These are phyloP conservation scores for Lactarius trivialis DNA, from an alignment of 768 basidiomycete genomes.

Conservation along the genomic window DNA sequence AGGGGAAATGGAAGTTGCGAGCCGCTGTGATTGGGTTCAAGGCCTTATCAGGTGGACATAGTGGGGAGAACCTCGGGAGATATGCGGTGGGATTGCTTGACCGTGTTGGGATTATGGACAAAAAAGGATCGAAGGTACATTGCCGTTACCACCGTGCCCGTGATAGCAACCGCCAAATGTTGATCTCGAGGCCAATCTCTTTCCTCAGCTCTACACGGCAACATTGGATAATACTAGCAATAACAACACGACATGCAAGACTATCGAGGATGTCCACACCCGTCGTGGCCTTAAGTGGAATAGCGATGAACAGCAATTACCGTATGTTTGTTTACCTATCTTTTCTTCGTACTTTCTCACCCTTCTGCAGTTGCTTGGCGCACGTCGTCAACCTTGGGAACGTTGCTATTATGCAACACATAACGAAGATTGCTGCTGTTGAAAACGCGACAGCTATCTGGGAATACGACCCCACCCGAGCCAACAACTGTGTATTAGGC, in stretches of 20 bases:
- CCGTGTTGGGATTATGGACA: not conserved
- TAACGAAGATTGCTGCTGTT: not conserved
- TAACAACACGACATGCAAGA: not conserved
- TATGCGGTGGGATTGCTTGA: not conserved
- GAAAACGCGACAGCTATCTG: constrained; percentile 1
- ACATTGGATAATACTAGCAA: not conserved
- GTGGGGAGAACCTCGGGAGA: not conserved
- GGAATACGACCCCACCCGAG: constrained; percentile 2
- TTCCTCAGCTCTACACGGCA: not conserved
- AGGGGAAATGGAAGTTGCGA: not conserved
- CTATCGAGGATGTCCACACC: not conserved
- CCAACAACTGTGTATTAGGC: no score
- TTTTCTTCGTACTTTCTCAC: not conserved
- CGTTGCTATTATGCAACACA: not conserved
- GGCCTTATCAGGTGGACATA: not conserved
- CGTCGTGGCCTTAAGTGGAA: no score
- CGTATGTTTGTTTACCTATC: not conserved
- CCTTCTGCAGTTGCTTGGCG: not conserved
- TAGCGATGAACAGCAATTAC: not conserved
- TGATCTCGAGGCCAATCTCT: no score
- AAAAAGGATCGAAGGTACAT: not conserved
- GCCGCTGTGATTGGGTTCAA: not conserved
- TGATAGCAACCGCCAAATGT: no score
- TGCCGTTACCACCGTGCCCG: no score
- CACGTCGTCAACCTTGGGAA: constrained; percentile 2